Evolutionary conservation across 1,284 basidiomycete species (phyloP), one percentile per base, ranked within the genome.

Genomic region (Cryptococcus jaspeensis): DNA sequence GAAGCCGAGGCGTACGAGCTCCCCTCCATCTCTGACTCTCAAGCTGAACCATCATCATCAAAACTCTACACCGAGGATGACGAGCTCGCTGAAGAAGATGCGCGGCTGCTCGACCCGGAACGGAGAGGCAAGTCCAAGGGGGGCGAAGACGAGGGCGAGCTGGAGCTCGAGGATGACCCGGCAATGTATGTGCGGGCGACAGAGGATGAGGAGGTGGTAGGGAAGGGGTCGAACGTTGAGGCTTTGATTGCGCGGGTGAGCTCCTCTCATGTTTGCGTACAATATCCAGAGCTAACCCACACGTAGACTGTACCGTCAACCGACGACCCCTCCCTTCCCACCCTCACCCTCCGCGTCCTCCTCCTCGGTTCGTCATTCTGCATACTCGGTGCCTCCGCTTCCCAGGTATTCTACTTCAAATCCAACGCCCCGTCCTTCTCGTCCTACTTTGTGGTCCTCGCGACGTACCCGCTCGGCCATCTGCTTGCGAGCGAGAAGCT

Each of bases 361-460:
- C 16, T 83, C 5, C 75, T 84, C n/a, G 83, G 83, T 1, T 73
- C 70, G 1, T 59, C 80, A 41, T 81, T 84, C 64, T 82, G 82
- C 57, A 61, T 81, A 15, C 64, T 83, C 1, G 83, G 83, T 6
- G 82, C 82, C 11, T 74, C 77, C 13, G 75, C 79, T 5, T 74
- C 73, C 2, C 76, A 77, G 61, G 66, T 81, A n/a, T 80, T 80
- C 64, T 79, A 78, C 69, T 79, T 80, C 73, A 79, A 78, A 58
- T 70, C 62, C n/a, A 80, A 80, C 53, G 76, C 79, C 0, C 81
- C 82, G 0, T 72, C 72, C 1, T 83, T 83, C 69, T 81, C 80
- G 37, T 72, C 72, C 22, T 83, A 82, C 72, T 83, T 84, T 69
- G 80, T 83, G 60, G 80, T 83, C 49, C 72, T 84, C 20, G 75